Evolutionary conservation across 768 basidiomycete genomes (phyloP), one percentile per base, ranked within the genome.

Genomic region (Lactifluus piperatus): DNA sequence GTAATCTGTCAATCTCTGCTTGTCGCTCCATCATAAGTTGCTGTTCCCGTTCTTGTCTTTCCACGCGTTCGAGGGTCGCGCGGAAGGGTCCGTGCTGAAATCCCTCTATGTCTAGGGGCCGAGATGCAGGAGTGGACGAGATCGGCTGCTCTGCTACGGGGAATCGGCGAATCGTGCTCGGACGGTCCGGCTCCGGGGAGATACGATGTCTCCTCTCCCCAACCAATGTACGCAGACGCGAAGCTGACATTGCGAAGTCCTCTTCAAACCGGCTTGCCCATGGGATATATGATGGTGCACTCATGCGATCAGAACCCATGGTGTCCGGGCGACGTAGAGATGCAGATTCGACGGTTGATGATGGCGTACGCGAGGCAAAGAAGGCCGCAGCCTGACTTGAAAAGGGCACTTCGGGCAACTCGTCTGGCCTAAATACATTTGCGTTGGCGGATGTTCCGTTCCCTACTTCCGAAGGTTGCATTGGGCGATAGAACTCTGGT

Each of bases 81-180:
- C 70, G 67, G 62, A 70, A 71, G 3, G 69, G 70, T 7, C 70
- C 70, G 1, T 66, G 66, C 32, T 64, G 67, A 46, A 64, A 71
- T 16, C 62, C 64, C 22, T 68, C 62, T 22, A 70, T 51, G 47
- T 69, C 63, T 48, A 68, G 57, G 43, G 50, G 13, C 24, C 49
- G 54, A 27, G 54, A 46, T 34, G 43, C 51, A 13, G 34, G 36
- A 16, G 14, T 51, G 27, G 55, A 47, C 37, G 54, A 5, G 9
- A 37, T 24, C 46, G 50, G 36, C 11, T 37, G 49, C 11, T 51
- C 60, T n/a, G 59, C 27, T 4, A 39, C 32, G 34, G 54, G 4
- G 27, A 46, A 26, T 16, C 60, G 54, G n/a, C 50, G 60, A 26
- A n/a, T 34, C 4, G 29, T 51, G 24, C 49, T 54, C 13, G 43